phyloP scores from a whole-genome alignment of 1,139 yeast genomes.

The Maudiozyma humilis region DNA sequence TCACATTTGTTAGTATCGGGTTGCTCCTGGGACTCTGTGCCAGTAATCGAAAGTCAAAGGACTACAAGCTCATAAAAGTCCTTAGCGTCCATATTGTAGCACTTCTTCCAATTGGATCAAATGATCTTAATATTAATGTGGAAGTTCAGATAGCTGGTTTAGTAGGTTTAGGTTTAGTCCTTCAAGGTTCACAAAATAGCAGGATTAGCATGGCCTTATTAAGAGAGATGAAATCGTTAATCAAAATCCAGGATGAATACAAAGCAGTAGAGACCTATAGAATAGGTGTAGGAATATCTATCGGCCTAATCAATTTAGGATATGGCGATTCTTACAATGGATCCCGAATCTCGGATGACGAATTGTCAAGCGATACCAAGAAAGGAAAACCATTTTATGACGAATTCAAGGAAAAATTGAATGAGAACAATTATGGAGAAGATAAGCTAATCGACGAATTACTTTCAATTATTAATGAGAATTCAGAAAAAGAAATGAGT shows the following conservation, averaged over 20 bases:
- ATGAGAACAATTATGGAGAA: neutral
- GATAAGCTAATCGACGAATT: conserved; percentile 59
- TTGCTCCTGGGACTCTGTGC: conserved; percentile 89
- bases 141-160: conserved; percentile 89
- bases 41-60: conserved; percentile 75
- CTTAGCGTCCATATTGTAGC: conserved; percentile 92
- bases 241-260: conserved; percentile 48
- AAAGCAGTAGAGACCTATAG: conserved; percentile 69
- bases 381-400: neutral
- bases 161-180: conserved; percentile 80
- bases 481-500: conserved; percentile 61
- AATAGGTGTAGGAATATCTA: conserved; percentile 78
- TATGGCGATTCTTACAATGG: conserved; percentile 38
- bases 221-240: conserved; percentile 53
- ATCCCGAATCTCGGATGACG: neutral
- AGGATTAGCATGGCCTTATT: conserved; percentile 79
- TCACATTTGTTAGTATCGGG: conserved; percentile 77
- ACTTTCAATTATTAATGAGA: conserved; percentile 50
- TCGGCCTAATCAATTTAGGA: conserved; percentile 83
- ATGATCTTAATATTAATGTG: conserved; percentile 75
- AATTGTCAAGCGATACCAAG: neutral
- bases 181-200: conserved; percentile 69
- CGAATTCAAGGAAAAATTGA: conserved; percentile 4
- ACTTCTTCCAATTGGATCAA: conserved; percentile 81
- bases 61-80: conserved; percentile 79